Evolutionary conservation across 164 flowering plant genomes (phyloP).

Genomic region (Malania oleifera): DNA sequence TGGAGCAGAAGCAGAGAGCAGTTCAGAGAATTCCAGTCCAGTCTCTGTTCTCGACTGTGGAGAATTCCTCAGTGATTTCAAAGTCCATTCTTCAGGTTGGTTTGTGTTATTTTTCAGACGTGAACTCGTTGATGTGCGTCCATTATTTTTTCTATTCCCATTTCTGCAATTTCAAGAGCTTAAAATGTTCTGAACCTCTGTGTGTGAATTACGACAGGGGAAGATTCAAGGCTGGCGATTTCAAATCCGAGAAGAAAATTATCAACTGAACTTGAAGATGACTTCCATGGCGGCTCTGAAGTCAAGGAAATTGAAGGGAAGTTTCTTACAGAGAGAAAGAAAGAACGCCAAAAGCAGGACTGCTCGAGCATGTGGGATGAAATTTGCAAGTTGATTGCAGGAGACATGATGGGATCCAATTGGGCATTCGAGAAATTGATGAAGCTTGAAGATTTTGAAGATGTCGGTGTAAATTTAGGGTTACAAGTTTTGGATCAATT

Average conservation of each 20-base stretch:
- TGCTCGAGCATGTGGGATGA: conserved; percentile 27
- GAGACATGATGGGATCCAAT: conserved; percentile 30
- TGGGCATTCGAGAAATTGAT: conserved; percentile 27
- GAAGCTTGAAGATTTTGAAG: conserved; percentile 34
- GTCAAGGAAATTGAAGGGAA: not conserved
- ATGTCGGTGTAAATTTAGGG: conserved; percentile 32
- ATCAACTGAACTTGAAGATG: conserved; percentile 23
- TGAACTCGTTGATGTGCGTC: not conserved
- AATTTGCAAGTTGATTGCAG: conserved; percentile 33
- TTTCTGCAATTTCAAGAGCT: not conserved
- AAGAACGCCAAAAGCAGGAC: not conserved
- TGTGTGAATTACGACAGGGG: conserved; percentile 16
- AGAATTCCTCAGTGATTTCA: conserved; percentile 29
- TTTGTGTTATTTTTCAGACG: not conserved
- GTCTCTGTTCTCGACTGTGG: conserved; percentile 67
- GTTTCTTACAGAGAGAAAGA: conserved; percentile 17
- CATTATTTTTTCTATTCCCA: not conserved
- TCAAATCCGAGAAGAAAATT: conserved; percentile 42
- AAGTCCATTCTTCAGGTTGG: conserved; percentile 36
- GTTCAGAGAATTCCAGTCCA: conserved; percentile 69
- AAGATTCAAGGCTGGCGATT: conserved; percentile 15
- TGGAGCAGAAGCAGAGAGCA: conserved; percentile 27
- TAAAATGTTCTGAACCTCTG: not conserved
- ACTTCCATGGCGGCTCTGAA: not conserved
- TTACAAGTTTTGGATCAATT: conserved; percentile 40